A percentile compares a stretch with the other conserved stretches of the same genome.
Conservation (phyloP, 331 rosid genomes). For the Acacia concinna region DNA sequence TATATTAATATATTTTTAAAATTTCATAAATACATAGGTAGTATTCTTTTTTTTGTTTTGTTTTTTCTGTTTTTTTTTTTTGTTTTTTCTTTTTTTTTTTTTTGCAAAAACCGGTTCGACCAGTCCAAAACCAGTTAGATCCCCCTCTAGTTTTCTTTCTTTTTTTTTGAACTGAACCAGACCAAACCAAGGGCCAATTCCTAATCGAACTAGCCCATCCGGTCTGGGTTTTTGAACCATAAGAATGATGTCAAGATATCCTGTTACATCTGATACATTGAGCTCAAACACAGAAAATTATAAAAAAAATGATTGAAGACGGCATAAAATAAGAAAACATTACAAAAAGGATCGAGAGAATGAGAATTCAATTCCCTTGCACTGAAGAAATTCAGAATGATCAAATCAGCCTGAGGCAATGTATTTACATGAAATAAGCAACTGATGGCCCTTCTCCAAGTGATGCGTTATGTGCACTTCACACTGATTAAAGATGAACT, state of each 20-base stretch:
- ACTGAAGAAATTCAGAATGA: background rate
- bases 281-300: background rate
- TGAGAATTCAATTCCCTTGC: background rate
- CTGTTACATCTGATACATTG: background rate
- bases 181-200: too few relatives aligned
- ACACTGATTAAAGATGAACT: conserved; percentile 12
- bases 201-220: too few relatives aligned
- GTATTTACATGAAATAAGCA: background rate
- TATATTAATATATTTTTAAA: too few relatives aligned
- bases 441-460: conserved; percentile 8
- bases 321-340: background rate
- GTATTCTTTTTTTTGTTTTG: too few relatives aligned
- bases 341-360: background rate
- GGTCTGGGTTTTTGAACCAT: too few relatives aligned
- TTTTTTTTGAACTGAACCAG: too few relatives aligned
- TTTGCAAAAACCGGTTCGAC: too few relatives aligned
- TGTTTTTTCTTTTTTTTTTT: too few relatives aligned
- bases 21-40: too few relatives aligned
- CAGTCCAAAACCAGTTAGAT: too few relatives aligned
- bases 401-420: background rate
- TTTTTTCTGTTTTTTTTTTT: too few relatives aligned
- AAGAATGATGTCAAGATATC: background rate
- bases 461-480: background rate
- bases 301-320: background rate
- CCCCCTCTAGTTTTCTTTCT: too few relatives aligned